Percentiles rank a stretch among this genome's conserved stretches.
phyloP scores from a whole-genome alignment of 2,329 filamentous ascomycete species.

The Massarina eburnea region DNA sequence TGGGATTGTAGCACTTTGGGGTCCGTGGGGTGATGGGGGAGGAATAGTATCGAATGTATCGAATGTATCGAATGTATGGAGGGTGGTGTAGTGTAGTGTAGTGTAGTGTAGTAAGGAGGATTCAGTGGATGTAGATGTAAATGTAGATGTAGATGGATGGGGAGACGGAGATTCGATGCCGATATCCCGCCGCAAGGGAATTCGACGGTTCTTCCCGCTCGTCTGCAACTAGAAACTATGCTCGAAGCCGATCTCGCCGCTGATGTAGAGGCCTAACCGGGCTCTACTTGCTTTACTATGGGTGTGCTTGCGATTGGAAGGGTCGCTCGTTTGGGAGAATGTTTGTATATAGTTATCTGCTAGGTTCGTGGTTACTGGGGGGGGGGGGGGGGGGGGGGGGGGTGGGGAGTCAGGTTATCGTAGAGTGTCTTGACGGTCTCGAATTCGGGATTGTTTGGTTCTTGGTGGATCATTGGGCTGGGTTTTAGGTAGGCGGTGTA shows the following conservation, averaged over 20 bases:
- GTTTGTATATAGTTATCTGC: slow-evolving; percentile 1
- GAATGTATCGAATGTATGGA: no score
- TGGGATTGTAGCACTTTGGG: no score
- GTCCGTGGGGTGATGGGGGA: no score
- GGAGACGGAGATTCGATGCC: neutral
- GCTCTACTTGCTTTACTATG: slow-evolving; percentile 5
- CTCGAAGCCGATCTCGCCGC: neutral
- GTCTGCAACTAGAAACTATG: neutral
- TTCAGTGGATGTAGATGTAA: slow-evolving; percentile 1
- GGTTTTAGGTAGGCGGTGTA: slow-evolving; percentile 64
- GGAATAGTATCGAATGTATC: no score
- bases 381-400: no score
- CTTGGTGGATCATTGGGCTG: slow-evolving; percentile 66
- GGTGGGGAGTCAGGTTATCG: slow-evolving; percentile 42
- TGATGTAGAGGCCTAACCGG: neutral
- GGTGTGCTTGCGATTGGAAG: slow-evolving; percentile 9
- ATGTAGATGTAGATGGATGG: neutral
- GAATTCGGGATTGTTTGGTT: slow-evolving; percentile 73
- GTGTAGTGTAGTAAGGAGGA: no score
- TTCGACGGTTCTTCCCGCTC: neutral
- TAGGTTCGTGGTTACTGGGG: neutral
- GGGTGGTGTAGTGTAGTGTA: no score
- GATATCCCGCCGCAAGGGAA: neutral
- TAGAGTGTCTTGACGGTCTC: slow-evolving; percentile 61
- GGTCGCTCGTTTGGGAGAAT: slow-evolving; percentile 13